These are phyloP conservation scores for Nepenthes alata DNA, from an alignment of 179 eudicot species.

Conservation along the genomic window DNA sequence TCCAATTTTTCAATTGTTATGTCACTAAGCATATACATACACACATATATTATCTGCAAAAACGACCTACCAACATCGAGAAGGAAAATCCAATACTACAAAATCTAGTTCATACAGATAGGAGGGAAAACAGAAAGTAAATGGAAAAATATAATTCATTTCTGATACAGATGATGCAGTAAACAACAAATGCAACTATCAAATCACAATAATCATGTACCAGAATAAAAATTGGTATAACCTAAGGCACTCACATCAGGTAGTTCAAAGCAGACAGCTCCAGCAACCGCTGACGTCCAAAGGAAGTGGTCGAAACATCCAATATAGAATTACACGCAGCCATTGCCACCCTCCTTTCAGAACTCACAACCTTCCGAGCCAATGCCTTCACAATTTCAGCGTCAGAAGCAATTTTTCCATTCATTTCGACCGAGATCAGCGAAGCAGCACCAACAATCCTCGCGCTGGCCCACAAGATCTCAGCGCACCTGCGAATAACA, in stretches of 20 bases:
- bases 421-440: constrained; percentile 34
- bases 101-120: too few relatives aligned
- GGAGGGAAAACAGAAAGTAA: too few relatives aligned
- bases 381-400: constrained; percentile 25
- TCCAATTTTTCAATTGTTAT: neutral
- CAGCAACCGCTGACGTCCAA: constrained; percentile 28
- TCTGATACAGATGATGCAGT: too few relatives aligned
- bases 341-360: constrained; percentile 15
- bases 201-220: too few relatives aligned
- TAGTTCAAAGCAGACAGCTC: constrained; percentile 28
- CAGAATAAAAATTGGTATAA: too few relatives aligned
- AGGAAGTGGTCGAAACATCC: constrained; percentile 40
- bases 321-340: constrained; percentile 42
- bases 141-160: too few relatives aligned
- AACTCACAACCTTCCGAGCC: constrained; percentile 15
- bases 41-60: neutral
- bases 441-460: constrained; percentile 39
- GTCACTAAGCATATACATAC: neutral
- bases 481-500: constrained; percentile 10
- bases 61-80: neutral
- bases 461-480: constrained; percentile 13
- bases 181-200: too few relatives aligned
- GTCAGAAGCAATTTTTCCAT: constrained; percentile 34
- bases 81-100: too few relatives aligned
- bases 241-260: constrained; percentile 34